Percentiles rank a stretch among this genome's conserved stretches.
phyloP scores from a whole-genome alignment of 2,329 filamentous ascomycete species.

The Colletotrichum tofieldiae region DNA sequence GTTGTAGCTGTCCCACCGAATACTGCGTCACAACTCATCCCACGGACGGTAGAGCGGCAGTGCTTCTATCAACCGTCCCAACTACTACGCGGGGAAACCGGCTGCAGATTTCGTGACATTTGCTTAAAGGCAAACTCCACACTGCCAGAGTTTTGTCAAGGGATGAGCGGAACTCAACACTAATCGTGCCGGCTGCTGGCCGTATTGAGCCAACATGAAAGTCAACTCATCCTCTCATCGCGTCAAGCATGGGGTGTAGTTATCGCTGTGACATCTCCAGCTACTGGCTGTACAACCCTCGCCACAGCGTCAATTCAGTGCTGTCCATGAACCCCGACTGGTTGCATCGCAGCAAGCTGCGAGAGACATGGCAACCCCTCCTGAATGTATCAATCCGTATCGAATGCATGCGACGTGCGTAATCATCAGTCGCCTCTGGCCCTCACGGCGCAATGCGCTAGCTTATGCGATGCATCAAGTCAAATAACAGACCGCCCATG shows the following conservation, averaged over 20 bases:
- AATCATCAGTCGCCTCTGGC: conserved; percentile 1
- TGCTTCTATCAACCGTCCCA: conserved; percentile 8
- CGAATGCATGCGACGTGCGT: neutral
- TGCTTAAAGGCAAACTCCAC: conserved; percentile 15
- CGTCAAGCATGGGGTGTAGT: neutral
- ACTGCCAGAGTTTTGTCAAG: neutral
- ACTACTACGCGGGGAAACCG: neutral
- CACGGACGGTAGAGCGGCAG: neutral
- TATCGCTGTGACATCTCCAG: neutral
- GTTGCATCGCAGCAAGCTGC: neutral
- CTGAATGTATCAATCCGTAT: neutral
- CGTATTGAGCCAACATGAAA: neutral
- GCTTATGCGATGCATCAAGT: conserved; percentile 13
- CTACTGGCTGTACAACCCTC: neutral
- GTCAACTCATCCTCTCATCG: neutral
- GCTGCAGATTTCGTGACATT: conserved; percentile 7
- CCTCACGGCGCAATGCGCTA: neutral
- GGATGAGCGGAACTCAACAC: neutral
- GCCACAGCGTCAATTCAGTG: neutral
- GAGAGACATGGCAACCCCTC: neutral
- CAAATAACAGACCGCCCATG: neutral
- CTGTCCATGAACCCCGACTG: neutral
- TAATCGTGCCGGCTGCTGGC: neutral
- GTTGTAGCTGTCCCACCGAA: conserved; percentile 1
- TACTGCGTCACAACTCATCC: neutral